Base-by-base conservation (phyloP, 1,284 basidiomycete species). In the Takashimella koratensis region DNA sequence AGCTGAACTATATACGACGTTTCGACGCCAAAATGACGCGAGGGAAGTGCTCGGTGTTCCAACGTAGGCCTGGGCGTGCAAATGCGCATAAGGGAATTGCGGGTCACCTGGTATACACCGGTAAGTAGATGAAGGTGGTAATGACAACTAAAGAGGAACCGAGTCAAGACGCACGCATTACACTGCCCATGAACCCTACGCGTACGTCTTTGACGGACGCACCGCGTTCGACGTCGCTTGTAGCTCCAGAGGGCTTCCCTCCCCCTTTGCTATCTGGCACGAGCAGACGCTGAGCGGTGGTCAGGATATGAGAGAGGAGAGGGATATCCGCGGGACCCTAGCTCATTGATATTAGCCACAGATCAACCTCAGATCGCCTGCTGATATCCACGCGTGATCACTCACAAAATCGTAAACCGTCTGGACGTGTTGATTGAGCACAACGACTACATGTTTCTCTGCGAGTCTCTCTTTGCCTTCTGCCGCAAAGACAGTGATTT, bases 31-130 rank as follows among this genome's bases (percentile, higher is more conserved):
- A 49, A 69, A 65, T 3, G 60, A 59, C 3, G 68, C 63, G 54
- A 73, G 60, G 3, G 65, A 63, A 16, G 68, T 65, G 11, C 72
- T 70, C 0, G 72, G 66, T 1, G 68, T 64, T 6, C 70, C 71
- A 4, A 71, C 48, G 53, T 70, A 62, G n/a, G 71, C 73, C 46
- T 76, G 74, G 8, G 71, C 68, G 49, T 76, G 74, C 1, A 76
- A 56, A 49, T 76, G 75, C 2, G 60, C 47, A 47, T 74, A 64
- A 2, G 74, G 71, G 6, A 63, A 68, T 47, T 63, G 64, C 11
- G 74, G 70, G 49, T 76, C 75, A 40, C 60, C 73, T 75, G 51
- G 5, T 16, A 25, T 47, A 53, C 51, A 58, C 47, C 49, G n/a
- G n/a, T n/a, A n/a, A n/a, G n/a, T n/a, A n/a, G n/a, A n/a, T n/a